Base-by-base conservation (phyloP, 495 filamentous ascomycete species). In the Penicillium herquei region DNA sequence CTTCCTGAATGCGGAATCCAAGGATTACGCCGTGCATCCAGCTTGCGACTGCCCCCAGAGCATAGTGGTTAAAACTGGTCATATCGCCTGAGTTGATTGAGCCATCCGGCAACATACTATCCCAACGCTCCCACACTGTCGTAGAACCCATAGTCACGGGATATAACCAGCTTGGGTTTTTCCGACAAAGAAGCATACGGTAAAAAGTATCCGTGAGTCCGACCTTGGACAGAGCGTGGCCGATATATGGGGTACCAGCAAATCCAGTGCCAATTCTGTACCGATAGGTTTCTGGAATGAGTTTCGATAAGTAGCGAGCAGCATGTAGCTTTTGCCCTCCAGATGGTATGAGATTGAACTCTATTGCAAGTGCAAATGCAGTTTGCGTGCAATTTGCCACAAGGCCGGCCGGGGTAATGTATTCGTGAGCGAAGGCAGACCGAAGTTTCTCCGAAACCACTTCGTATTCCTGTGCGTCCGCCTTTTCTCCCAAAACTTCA, bases 71-170 rank as follows among this genome's bases (percentile, higher is more conserved):
- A 56, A 85, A 85, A 13, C 75, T 78, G 3, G 77, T 81, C 81
- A 85, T 84, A 14, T 70, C 49, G 0, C 78, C 80, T 0, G 78
- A 72, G 55, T 84, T 84, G 30, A 84, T 67, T 1, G 66, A 66
- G 2, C 80, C 80, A 56, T 84, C 70, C 0, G 77, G 73, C 3
- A 81, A 66, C 58, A 85, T 73, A 31, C 71, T 76, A 52, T 84
- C 76, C 81, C 82, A 84, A 3, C 82, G 68, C 61, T 85, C 81
- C 81, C 79, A 84, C 1, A 77, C 74, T 2, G 80, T 82, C 0
- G 82, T 84, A 0, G 73, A 80, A 8, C 73, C 74, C 74, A 80
- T 77, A 1, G 63, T 68, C 14, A 84, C 69, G 6, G 76, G 79
- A 59, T 80, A 82, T 37, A 84, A 58, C 79, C 79, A 82, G 7